Evolutionary conservation across 1,284 basidiomycete genomes (phyloP).

Genomic region (Ceratobasidium sp.): DNA sequence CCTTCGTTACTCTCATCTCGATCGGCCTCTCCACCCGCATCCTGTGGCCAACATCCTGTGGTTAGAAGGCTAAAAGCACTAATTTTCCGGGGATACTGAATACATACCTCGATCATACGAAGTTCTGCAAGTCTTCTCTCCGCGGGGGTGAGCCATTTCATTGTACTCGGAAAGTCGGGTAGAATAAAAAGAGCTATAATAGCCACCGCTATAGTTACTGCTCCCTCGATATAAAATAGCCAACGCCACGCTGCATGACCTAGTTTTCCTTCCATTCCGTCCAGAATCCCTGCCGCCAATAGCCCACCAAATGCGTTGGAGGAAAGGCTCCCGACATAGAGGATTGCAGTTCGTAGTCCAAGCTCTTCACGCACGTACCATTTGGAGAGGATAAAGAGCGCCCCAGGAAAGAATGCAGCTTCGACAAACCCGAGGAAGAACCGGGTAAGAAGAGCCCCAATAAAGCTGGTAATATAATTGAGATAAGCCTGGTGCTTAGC

Average conservation of each 20-base stretch:
- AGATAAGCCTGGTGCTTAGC: conserved; percentile 45
- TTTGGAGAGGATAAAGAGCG: conserved; percentile 68
- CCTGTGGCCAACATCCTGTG: neutral
- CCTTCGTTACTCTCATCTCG: conserved; percentile 50
- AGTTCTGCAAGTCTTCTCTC: conserved; percentile 71
- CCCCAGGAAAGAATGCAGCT: conserved; percentile 76
- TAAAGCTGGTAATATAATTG: conserved; percentile 57
- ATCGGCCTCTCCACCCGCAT: conserved; percentile 55
- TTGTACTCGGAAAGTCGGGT: conserved; percentile 74
- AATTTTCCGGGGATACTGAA: neutral
- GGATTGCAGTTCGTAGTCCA: conserved; percentile 64
- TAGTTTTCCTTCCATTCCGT: conserved; percentile 70
- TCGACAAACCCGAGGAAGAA: conserved; percentile 74
- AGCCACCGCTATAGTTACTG: conserved; percentile 45
- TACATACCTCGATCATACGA: conserved; percentile 72
- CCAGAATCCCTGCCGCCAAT: conserved; percentile 73
- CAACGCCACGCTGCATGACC: conserved; percentile 74
- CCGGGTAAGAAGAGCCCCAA: conserved; percentile 68
- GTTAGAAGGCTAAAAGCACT: neutral
- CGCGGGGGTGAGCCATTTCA: conserved; percentile 62
- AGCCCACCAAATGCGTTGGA: conserved; percentile 83
- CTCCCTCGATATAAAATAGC: conserved; percentile 50
- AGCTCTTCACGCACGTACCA: conserved; percentile 74
- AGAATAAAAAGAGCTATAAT: conserved; percentile 62
- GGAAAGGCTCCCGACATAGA: conserved; percentile 73